phyloP scores from a whole-genome alignment of 805 yeast species.

The Candida quercuum region DNA sequence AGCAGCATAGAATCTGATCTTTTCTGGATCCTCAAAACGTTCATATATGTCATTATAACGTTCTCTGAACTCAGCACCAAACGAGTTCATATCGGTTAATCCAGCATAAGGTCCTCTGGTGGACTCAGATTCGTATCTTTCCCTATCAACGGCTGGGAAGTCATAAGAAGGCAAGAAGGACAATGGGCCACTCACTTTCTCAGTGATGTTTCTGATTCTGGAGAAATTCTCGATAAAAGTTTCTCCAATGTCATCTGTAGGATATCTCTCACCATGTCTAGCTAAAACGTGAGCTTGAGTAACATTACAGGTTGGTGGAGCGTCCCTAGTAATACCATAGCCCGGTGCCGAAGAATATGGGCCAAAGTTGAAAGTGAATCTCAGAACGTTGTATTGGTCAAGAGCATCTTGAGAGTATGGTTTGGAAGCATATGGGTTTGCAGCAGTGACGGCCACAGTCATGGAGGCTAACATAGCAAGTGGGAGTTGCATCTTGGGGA shows the following conservation, averaged over 20 bases:
- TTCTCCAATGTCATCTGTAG: slow-evolving; percentile 24
- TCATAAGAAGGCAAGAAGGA: slow-evolving; percentile 34
- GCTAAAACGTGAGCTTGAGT: slow-evolving; percentile 49
- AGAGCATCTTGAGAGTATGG: slow-evolving; percentile 26
- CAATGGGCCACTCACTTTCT: slow-evolving; percentile 12
- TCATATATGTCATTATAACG: slow-evolving; percentile 41
- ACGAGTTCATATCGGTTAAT: slow-evolving; percentile 38
- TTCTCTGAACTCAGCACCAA: slow-evolving; percentile 43
- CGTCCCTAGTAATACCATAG: slow-evolving; percentile 45
- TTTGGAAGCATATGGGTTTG: slow-evolving; percentile 2
- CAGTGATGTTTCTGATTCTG: slow-evolving; percentile 32
- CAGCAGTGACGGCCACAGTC: not conserved
- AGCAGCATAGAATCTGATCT: slow-evolving; percentile 49
- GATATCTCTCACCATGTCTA: slow-evolving; percentile 60
- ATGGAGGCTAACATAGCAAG: not conserved
- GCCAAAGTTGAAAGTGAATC: slow-evolving; percentile 44
- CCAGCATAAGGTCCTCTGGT: slow-evolving; percentile 49
- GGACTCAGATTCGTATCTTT: slow-evolving; percentile 47
- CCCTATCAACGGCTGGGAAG: slow-evolving; percentile 33
- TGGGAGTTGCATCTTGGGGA: not conserved
- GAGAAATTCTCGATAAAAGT: slow-evolving; percentile 9
- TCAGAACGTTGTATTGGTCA: slow-evolving; percentile 42
- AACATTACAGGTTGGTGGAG: slow-evolving; percentile 46
- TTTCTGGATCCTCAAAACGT: slow-evolving; percentile 20
- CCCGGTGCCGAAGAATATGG: slow-evolving; percentile 49